A percentile compares a stretch with the other conserved stretches of the same genome.
phyloP scores from a whole-genome alignment of 2,329 filamentous ascomycete species.

The Daldinia eschscholtzii region DNA sequence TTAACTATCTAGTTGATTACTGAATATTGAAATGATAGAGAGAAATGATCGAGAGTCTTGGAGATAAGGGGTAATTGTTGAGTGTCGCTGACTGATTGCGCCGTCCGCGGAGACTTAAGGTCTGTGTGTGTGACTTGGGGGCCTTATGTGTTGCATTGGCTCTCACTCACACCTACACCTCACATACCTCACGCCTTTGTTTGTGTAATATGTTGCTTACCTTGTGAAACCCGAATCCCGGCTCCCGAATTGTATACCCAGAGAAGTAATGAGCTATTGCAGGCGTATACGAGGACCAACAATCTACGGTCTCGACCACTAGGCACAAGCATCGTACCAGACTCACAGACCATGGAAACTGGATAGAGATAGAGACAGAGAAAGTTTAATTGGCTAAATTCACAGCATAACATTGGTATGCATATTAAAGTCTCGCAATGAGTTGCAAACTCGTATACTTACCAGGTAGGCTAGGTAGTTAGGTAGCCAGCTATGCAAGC shows the following conservation, averaged over 20 bases:
- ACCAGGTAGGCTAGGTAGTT: too few species aligned
- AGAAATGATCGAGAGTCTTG: neutral
- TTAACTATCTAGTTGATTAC: too few species aligned
- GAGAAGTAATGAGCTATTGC: neutral
- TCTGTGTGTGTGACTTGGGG: too few species aligned
- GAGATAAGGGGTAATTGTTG: neutral
- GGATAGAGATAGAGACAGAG: neutral
- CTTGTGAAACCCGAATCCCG: constrained; percentile 5
- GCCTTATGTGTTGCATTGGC: neutral
- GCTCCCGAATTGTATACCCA: constrained; percentile 2
- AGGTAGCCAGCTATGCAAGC: too few species aligned
- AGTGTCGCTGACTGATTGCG: neutral
- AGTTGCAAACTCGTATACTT: too few species aligned
- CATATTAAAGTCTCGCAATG: too few species aligned
- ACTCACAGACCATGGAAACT: neutral
- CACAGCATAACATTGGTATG: neutral
- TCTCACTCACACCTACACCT: too few species aligned
- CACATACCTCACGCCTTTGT: too few species aligned
- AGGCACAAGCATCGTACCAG: neutral
- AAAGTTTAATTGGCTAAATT: constrained; percentile 26
- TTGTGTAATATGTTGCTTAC: neutral
- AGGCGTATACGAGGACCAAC: constrained; percentile 11
- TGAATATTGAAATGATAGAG: constrained; percentile 5
- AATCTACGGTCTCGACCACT: neutral
- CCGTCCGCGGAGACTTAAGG: neutral